Evolutionary conservation across 108 stramenopile genomes (phyloP).

Genomic region (Pinguiococcus pyrenoidosus): DNA sequence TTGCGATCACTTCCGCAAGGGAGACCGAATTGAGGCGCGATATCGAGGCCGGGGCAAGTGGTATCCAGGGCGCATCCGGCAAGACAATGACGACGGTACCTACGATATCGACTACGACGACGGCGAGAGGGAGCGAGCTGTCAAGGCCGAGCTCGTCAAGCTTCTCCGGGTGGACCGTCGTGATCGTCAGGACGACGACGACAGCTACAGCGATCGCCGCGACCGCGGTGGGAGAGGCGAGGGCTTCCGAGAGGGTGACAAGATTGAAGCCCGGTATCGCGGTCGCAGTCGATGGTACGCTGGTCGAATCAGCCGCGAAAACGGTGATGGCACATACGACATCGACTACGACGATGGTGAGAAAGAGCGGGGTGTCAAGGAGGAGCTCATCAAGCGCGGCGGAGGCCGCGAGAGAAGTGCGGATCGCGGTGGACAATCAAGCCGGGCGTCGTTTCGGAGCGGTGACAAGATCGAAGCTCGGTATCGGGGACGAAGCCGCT

Average conservation of each 20-base stretch:
- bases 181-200: no score
- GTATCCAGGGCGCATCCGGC: conserved; percentile 28
- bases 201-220: no score
- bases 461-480: conserved; percentile 34
- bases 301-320: conserved; percentile 14
- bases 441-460: no score
- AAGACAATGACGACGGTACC: conserved; percentile 32
- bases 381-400: conserved; percentile 20
- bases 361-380: conserved; percentile 17
- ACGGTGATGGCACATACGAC: conserved; percentile 38
- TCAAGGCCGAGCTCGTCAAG: conserved; percentile 18
- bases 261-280: conserved; percentile 36
- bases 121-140: conserved; percentile 27
- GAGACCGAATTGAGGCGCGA: conserved; percentile 33
- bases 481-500: conserved; percentile 24
- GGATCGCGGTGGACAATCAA: no score
- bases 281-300: conserved; percentile 20
- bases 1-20: conserved; percentile 5
- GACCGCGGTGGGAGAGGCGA: conserved; percentile 27
- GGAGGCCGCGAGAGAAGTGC: no score
- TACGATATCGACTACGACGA: conserved; percentile 43
- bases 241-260: conserved; percentile 24
- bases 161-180: no score
- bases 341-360: conserved; percentile 41
- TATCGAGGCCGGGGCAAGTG: conserved; percentile 28